Evolutionary conservation across 1,139 yeast species (phyloP).

Genomic region (Candida sanyaensis): DNA sequence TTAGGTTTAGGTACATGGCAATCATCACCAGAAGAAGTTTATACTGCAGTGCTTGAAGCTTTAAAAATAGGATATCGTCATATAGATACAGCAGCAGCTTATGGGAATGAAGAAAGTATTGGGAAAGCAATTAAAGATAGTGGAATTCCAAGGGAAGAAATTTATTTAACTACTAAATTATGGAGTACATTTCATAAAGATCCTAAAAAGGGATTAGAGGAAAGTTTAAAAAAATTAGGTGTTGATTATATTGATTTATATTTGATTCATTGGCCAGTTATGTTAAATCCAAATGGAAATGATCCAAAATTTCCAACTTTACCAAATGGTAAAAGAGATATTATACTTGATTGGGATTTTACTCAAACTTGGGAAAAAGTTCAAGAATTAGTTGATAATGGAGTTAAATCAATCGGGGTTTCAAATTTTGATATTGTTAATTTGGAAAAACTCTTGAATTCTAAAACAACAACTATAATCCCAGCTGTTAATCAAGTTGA

Average conservation of each 20-base stretch:
- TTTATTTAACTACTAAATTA: slow-evolving; percentile 75
- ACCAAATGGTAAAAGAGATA: not conserved
- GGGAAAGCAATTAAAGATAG: slow-evolving; percentile 64
- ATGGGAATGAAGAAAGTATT: slow-evolving; percentile 62
- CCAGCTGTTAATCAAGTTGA: slow-evolving; percentile 3
- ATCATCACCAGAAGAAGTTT: slow-evolving; percentile 50
- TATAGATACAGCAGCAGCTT: slow-evolving; percentile 72
- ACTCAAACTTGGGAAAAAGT: not conserved
- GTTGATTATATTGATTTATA: slow-evolving; percentile 78
- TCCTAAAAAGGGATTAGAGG: slow-evolving; percentile 56
- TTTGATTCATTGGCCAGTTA: slow-evolving; percentile 81
- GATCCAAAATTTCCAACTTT: slow-evolving; percentile 27
- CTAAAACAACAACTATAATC: not conserved
- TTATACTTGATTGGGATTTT: slow-evolving; percentile 39
- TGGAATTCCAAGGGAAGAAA: slow-evolving; percentile 62
- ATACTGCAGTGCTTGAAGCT: slow-evolving; percentile 59
- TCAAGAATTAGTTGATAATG: not conserved
- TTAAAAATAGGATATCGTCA: slow-evolving; percentile 69
- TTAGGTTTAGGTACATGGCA: slow-evolving; percentile 80
- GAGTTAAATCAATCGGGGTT: not conserved
- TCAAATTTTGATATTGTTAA: slow-evolving; percentile 1
- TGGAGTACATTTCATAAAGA: slow-evolving; percentile 65
- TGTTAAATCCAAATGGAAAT: slow-evolving; percentile 43
- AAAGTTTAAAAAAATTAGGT: slow-evolving; percentile 60
- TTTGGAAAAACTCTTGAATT: not conserved